phyloP scores from a whole-genome alignment of 225 moss, liverwort and hornwort species.

The Neckera pumila region DNA sequence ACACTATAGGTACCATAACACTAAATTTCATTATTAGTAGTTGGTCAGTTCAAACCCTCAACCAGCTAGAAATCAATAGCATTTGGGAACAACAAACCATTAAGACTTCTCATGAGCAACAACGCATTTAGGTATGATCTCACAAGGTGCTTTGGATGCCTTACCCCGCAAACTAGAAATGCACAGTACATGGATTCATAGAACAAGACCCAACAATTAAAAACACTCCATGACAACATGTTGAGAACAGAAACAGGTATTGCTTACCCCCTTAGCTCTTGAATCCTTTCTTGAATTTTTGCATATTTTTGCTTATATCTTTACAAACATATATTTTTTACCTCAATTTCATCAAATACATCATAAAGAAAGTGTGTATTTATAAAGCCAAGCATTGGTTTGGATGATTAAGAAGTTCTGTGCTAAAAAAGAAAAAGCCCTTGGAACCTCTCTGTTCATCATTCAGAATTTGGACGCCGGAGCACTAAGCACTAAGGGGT shows the following conservation, averaged over 20 bases:
- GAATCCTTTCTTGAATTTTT: background rate
- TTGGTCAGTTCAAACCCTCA: background rate
- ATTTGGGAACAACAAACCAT: rapidly evolving
- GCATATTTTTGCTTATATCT: background rate
- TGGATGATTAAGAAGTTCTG: background rate
- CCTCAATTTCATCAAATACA: background rate
- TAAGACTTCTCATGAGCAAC: background rate
- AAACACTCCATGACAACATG: background rate
- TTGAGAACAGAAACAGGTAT: rapidly evolving
- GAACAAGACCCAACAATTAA: background rate
- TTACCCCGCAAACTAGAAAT: background rate
- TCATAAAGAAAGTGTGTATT: background rate
- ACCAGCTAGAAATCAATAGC: background rate
- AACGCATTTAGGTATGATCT: background rate
- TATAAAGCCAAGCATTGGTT: background rate
- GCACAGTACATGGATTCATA: background rate
- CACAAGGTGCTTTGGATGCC: background rate
- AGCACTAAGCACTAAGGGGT: background rate
- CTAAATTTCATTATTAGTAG: background rate
- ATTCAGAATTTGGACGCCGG: background rate
- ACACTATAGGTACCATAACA: background rate
- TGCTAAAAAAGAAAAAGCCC: background rate
- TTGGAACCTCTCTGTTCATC: background rate
- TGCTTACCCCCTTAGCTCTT: background rate
- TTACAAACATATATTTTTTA: background rate